Evolutionary conservation across 1,284 basidiomycete genomes (phyloP).

Genomic region (Naganishia sp.): DNA sequence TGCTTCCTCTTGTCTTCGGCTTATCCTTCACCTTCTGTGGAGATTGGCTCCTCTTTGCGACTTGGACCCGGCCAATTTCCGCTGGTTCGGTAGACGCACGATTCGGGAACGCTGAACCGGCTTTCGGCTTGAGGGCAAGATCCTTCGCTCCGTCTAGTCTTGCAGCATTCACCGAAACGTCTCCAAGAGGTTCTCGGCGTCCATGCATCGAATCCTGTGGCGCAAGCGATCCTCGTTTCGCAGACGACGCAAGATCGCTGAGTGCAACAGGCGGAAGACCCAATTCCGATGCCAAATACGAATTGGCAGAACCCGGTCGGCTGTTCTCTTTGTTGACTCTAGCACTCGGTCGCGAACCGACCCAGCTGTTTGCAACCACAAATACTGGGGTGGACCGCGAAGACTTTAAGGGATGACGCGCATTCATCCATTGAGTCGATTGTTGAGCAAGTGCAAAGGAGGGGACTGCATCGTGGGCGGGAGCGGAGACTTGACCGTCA

Average conservation of each 20-base stretch:
- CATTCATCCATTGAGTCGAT: slow-evolving; percentile 6
- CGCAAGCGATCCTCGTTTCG: neutral
- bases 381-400: slow-evolving; percentile 23
- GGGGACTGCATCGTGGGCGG: neutral
- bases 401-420: slow-evolving; percentile 10
- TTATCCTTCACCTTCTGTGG: slow-evolving; percentile 5
- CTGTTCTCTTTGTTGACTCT: neutral
- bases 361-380: slow-evolving; percentile 6
- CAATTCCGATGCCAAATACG: slow-evolving; percentile 6
- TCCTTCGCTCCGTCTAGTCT: no score
- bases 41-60: slow-evolving; percentile 1
- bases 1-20: slow-evolving; percentile 11
- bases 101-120: no score
- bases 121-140: no score
- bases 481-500: slow-evolving; percentile 15
- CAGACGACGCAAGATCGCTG: neutral
- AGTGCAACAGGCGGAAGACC: slow-evolving; percentile 13
- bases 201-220: neutral
- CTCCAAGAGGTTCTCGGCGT: neutral
- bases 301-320: slow-evolving; percentile 20
- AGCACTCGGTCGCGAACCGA: slow-evolving; percentile 17
- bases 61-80: neutral
- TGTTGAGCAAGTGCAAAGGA: slow-evolving; percentile 12
- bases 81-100: no score
- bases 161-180: neutral